Percentiles rank a stretch among this genome's conserved stretches.
Evolutionary conservation across 2,329 filamentous ascomycete genomes (phyloP).

Genomic region (Venturia effusa): DNA sequence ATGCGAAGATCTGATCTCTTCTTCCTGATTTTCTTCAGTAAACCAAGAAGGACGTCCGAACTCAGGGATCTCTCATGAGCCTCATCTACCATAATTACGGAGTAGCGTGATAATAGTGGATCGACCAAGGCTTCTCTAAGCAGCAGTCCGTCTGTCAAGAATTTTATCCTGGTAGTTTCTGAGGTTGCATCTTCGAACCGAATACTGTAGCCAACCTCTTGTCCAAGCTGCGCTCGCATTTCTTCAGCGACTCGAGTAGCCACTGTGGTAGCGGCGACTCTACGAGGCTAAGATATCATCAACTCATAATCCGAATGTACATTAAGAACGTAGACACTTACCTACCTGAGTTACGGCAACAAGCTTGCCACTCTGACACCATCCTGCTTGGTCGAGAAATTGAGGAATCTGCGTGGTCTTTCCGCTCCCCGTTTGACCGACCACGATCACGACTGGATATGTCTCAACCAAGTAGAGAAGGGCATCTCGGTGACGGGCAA

Average conservation of each 20-base stretch:
- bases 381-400: conserved; percentile 77
- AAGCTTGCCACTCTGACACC: conserved; percentile 72
- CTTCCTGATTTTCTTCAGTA: conserved; percentile 82
- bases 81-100: conserved; percentile 95
- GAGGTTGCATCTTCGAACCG: conserved; percentile 87
- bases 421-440: conserved; percentile 88
- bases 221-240: conserved; percentile 71
- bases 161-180: conserved; percentile 77
- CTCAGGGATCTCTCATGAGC: conserved; percentile 90
- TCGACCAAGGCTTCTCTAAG: conserved; percentile 89
- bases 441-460: conserved; percentile 72
- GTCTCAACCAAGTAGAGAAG: conserved; percentile 82
- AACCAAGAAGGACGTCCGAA: conserved; percentile 79
- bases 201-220: conserved; percentile 83
- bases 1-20: conserved; percentile 73
- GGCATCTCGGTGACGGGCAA: conserved; percentile 68
- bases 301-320: conserved; percentile 7
- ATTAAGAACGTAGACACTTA: conserved; percentile 18
- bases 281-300: conserved; percentile 52
- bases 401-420: conserved; percentile 96
- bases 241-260: conserved; percentile 85
- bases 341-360: conserved; percentile 84
- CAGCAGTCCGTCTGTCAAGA: conserved; percentile 85
- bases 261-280: conserved; percentile 85
- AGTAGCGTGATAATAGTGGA: conserved; percentile 80